Percentiles rank a stretch among this genome's conserved stretches.
phyloP scores from a whole-genome alignment of 352 stramenopile genomes.

The Globisporangium iwayamae region DNA sequence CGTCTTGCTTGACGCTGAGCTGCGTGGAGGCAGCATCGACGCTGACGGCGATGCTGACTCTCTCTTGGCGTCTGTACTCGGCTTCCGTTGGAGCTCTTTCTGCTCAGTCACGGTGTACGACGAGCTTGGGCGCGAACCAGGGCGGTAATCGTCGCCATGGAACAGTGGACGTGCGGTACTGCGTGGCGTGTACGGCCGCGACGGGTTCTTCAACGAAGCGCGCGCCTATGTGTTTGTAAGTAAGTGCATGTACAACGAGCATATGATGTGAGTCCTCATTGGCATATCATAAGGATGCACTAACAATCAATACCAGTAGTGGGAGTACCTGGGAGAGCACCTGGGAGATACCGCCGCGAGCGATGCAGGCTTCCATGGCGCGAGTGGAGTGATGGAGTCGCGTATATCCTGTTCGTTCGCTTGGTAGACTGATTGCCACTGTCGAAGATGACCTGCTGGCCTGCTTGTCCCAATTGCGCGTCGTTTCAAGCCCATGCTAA shows the following conservation, averaged over 20 bases:
- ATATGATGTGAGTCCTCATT: not conserved
- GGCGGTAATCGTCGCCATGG: conserved; percentile 74
- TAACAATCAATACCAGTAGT: too few relatives aligned
- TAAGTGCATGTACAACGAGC: not conserved
- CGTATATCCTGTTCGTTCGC: not conserved
- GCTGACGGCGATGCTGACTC: conserved; percentile 8
- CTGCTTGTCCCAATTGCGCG: too few relatives aligned
- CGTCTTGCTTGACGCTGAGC: not conserved
- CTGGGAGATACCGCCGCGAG: conserved; percentile 70
- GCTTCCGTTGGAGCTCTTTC: conserved; percentile 24
- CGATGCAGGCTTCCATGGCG: conserved; percentile 70
- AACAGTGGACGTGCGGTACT: conserved; percentile 57
- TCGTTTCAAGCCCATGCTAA: too few relatives aligned
- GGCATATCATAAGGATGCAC: too few relatives aligned
- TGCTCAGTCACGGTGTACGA: conserved; percentile 53
- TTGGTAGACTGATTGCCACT: not conserved
- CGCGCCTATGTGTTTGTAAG: conserved; percentile 35
- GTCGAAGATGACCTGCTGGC: too few relatives aligned
- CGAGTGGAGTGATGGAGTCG: not conserved
- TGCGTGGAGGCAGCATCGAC: conserved; percentile 18
- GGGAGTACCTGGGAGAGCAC: conserved; percentile 62
- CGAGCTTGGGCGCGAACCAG: conserved; percentile 60
- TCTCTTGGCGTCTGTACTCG: conserved; percentile 10
- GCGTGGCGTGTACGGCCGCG: conserved; percentile 71
- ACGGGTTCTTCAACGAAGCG: conserved; percentile 78